phyloP scores from a whole-genome alignment of 1,139 yeast species.

The Zygosaccharomyces sapae region DNA sequence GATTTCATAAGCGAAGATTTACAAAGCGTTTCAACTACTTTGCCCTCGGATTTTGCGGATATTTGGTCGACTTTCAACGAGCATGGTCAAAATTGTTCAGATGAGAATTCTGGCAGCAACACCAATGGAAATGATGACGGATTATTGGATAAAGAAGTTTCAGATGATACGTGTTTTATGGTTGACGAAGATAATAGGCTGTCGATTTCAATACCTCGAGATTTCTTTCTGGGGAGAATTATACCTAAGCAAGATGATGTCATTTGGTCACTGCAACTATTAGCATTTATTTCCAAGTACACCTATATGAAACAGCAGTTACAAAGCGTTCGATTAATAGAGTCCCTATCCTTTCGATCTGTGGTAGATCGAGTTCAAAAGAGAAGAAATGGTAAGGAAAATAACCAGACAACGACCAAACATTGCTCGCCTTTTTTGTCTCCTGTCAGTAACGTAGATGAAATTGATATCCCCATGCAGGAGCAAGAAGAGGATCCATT shows the following conservation, averaged over 20 bases:
- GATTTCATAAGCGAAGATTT: conserved; percentile 16
- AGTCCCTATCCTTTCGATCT: conserved; percentile 39
- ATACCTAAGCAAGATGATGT: conserved; percentile 91
- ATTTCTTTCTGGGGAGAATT: conserved; percentile 68
- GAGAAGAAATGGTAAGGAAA: conserved; percentile 8
- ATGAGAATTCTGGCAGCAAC: conserved; percentile 7
- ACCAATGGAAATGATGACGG: conserved; percentile 4
- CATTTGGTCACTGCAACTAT: conserved; percentile 83
- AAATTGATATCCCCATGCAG: conserved; percentile 14
- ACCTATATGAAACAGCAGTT: conserved; percentile 70
- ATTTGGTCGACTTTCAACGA: conserved; percentile 18
- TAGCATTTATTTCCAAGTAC: conserved; percentile 91
- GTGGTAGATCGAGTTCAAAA: conserved; percentile 24
- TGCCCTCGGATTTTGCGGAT: conserved; percentile 26
- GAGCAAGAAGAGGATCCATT: conserved; percentile 16
- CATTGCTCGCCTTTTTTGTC: no score
- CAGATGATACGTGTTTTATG: conserved; percentile 17
- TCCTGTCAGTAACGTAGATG: neutral
- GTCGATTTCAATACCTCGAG: conserved; percentile 48
- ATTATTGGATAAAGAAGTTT: conserved; percentile 4
- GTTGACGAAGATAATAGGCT: conserved; percentile 19
- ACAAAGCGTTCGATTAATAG: conserved; percentile 64
- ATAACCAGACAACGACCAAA: no score
- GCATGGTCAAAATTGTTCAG: conserved; percentile 1
- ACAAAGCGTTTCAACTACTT: conserved; percentile 15